Conservation (phyloP, 495 filamentous ascomycete genomes). For the Acidomyces sp. region DNA sequence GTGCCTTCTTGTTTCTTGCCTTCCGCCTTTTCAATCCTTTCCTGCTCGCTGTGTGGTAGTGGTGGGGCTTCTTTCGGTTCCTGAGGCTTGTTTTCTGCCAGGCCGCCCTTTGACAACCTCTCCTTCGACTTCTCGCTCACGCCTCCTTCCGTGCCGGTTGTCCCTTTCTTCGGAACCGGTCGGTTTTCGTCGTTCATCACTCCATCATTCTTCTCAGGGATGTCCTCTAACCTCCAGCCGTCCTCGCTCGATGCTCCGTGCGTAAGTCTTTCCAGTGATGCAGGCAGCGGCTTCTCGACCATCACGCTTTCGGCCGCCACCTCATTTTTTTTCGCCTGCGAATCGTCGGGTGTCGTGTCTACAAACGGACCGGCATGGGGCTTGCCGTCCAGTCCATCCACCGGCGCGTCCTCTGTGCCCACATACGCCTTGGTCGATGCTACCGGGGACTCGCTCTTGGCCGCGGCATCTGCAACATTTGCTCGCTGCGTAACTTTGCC, state of each 20-base stretch:
- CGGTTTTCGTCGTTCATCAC: conserved; percentile 83
- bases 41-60: conserved; percentile 63
- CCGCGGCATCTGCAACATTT: conserved; percentile 1
- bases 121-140: conserved; percentile 73
- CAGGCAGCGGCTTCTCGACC: conserved; percentile 24
- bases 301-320: conserved; percentile 38
- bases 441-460: conserved; percentile 17
- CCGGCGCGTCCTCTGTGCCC: conserved; percentile 77
- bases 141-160: conserved; percentile 74
- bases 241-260: conserved; percentile 34
- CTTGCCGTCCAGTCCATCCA: conserved; percentile 91
- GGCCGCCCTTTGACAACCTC: conserved; percentile 44
- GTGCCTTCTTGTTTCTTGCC: conserved; percentile 30
- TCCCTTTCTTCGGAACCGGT: conserved; percentile 61
- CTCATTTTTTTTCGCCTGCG: conserved; percentile 21
- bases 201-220: conserved; percentile 67
- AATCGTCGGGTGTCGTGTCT: conserved; percentile 27
- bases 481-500: conserved; percentile 3
- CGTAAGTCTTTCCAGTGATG: conserved; percentile 25
- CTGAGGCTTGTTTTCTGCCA: conserved; percentile 59
- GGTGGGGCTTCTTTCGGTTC: conserved; percentile 75
- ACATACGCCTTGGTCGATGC: conserved; percentile 31
- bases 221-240: conserved; percentile 41
- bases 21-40: conserved; percentile 33
- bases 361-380: conserved; percentile 71